phyloP scores from a whole-genome alignment of 2,329 filamentous ascomycete species.

The Metarhizium album region DNA sequence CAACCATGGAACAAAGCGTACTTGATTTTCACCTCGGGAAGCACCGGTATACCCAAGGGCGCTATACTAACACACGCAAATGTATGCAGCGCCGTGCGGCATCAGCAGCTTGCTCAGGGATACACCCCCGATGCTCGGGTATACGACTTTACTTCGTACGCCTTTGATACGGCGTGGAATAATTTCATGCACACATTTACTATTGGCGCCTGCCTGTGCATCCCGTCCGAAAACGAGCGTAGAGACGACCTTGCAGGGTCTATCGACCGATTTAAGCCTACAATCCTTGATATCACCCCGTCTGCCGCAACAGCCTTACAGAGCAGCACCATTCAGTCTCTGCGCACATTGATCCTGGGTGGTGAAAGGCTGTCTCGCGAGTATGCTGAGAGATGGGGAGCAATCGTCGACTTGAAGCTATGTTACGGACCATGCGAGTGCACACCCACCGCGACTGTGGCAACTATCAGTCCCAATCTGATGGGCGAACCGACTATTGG shows the following conservation, averaged over 20 bases:
- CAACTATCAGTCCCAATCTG: not conserved
- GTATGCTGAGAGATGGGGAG: not conserved
- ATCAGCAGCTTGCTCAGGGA: slow-evolving; percentile 10
- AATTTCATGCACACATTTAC: slow-evolving; percentile 5
- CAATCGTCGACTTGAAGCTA: not conserved
- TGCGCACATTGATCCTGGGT: slow-evolving; percentile 1
- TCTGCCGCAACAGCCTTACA: slow-evolving; percentile 1
- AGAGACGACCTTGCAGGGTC: slow-evolving; percentile 5
- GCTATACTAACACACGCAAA: slow-evolving; percentile 13
- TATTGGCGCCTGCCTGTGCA: slow-evolving; percentile 8
- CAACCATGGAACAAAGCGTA: slow-evolving; percentile 7
- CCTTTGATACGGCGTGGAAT: slow-evolving; percentile 5
- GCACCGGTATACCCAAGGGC: slow-evolving; percentile 16
- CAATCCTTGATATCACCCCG: slow-evolving; percentile 4
- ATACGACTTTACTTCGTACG: slow-evolving; percentile 9
- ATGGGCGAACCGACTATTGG: slow-evolving; percentile 3
- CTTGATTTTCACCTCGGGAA: slow-evolving; percentile 13
- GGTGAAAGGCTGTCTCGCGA: not conserved
- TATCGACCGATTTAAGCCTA: slow-evolving; percentile 5
- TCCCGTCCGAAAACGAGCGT: slow-evolving; percentile 9
- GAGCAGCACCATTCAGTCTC: not conserved
- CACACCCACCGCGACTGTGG: slow-evolving; percentile 3
- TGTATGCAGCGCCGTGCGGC: slow-evolving; percentile 11
- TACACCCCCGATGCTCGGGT: slow-evolving; percentile 10
- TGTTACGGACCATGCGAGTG: slow-evolving; percentile 14